Evolutionary conservation across 2,329 filamentous ascomycete species (phyloP).

Genomic region (Blumeria graminis): DNA sequence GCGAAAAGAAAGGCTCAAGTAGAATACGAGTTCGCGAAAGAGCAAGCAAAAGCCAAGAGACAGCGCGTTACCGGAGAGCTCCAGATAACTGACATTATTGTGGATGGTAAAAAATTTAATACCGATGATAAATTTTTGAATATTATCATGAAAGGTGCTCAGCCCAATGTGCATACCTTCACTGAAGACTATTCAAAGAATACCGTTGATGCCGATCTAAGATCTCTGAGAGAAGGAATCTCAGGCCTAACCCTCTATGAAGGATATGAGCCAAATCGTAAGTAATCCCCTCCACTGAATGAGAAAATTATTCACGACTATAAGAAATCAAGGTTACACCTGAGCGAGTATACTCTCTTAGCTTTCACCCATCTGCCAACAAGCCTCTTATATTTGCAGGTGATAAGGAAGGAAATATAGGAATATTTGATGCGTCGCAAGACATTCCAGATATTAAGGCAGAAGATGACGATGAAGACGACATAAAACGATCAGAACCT

Average conservation of each 20-base stretch:
- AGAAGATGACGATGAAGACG: slow-evolving; percentile 40
- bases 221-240: slow-evolving; percentile 52
- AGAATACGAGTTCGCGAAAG: slow-evolving; percentile 29
- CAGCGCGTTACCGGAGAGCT: slow-evolving; percentile 42
- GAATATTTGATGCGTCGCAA: slow-evolving; percentile 75
- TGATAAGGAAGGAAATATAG: slow-evolving; percentile 78
- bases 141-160: slow-evolving; percentile 41
- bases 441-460: slow-evolving; percentile 26
- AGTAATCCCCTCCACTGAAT: slow-evolving; percentile 9
- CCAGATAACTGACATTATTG: slow-evolving; percentile 50
- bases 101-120: slow-evolving; percentile 58
- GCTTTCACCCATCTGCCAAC: slow-evolving; percentile 65
- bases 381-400: slow-evolving; percentile 83
- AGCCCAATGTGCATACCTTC: slow-evolving; percentile 68
- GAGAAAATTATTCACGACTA: slow-evolving; percentile 1
- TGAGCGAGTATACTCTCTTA: slow-evolving; percentile 64
- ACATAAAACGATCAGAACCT: slow-evolving; percentile 41
- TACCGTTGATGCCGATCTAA: slow-evolving; percentile 53
- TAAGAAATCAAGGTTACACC: slow-evolving; percentile 76
- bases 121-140: slow-evolving; percentile 40
- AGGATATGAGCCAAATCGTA: slow-evolving; percentile 57
- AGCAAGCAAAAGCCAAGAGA: slow-evolving; percentile 34
- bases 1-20: slow-evolving; percentile 46
- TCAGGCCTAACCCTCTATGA: slow-evolving; percentile 57
- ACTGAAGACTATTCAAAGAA: slow-evolving; percentile 60